A percentile compares a stretch with the other conserved stretches of the same genome.
phyloP scores from a whole-genome alignment of 225 moss, liverwort and hornwort genomes.

The Climacium dendroides region DNA sequence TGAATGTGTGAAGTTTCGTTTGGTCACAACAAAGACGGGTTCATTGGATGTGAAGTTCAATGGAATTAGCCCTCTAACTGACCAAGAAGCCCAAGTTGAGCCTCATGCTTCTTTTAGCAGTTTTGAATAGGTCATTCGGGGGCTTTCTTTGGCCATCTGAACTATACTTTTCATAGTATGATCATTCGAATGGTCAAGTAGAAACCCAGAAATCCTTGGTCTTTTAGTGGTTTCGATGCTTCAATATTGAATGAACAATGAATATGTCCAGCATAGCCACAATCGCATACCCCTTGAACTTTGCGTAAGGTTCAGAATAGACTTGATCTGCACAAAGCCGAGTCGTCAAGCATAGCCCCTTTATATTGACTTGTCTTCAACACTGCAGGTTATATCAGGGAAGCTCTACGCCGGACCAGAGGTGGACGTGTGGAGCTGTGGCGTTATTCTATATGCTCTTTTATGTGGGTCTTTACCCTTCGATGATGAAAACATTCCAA shows the following conservation, averaged over 20 bases:
- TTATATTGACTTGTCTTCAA: neutral
- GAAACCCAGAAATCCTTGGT: neutral
- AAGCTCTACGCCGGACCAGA: slow-evolving; percentile 55
- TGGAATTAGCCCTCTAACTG: neutral
- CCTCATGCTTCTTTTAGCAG: neutral
- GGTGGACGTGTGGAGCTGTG: slow-evolving; percentile 71
- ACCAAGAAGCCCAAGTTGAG: neutral
- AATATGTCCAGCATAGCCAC: neutral
- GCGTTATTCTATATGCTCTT: slow-evolving; percentile 53
- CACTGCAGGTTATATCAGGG: slow-evolving; percentile 47
- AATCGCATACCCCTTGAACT: neutral
- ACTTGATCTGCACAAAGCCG: neutral
- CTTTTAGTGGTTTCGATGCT: neutral
- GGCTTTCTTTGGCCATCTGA: neutral
- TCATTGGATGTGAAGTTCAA: slow-evolving; percentile 2
- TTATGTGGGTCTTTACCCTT: slow-evolving; percentile 57
- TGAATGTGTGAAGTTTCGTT: slow-evolving; percentile 1
- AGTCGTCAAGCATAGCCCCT: neutral
- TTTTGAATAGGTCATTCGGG: neutral
- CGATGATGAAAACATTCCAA: slow-evolving; percentile 57
- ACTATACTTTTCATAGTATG: neutral
- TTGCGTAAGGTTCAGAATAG: neutral
- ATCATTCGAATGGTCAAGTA: neutral
- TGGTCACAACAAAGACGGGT: neutral
- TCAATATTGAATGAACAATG: neutral